A percentile compares a stretch with the other conserved stretches of the same genome.
Conservation (phyloP, 352 stramenopile genomes). For the Pythium aquatile region DNA sequence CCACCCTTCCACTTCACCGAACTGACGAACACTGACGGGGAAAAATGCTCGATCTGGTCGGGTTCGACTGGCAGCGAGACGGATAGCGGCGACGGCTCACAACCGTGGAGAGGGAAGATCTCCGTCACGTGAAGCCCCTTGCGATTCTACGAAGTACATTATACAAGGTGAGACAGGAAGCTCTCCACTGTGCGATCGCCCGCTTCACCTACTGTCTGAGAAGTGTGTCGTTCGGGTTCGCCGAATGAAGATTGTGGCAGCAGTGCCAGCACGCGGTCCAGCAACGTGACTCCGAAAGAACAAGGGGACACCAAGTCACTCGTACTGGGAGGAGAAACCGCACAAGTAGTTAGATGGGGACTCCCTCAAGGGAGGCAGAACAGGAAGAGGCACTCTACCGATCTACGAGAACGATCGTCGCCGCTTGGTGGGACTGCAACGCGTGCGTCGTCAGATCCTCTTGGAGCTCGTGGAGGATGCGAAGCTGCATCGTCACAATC, state of each 20-base stretch:
- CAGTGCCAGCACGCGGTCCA: constrained; percentile 65
- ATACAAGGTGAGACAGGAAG: not conserved
- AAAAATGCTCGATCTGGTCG: constrained; percentile 23
- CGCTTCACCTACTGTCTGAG: constrained; percentile 4
- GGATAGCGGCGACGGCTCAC: constrained; percentile 45
- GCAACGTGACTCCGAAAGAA: constrained; percentile 62
- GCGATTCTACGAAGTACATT: constrained; percentile 29
- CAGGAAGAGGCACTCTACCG: constrained; percentile 30
- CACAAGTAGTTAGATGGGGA: too few species aligned
- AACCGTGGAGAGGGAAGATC: constrained; percentile 67
- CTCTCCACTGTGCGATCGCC: not conserved
- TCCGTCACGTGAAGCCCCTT: constrained; percentile 51
- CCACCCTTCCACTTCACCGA: constrained; percentile 68
- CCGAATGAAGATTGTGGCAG: constrained; percentile 48
- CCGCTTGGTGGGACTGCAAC: constrained; percentile 41
- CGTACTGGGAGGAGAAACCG: constrained; percentile 34
- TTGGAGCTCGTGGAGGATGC: constrained; percentile 57
- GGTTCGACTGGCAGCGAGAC: constrained; percentile 14
- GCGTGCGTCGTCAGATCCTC: constrained; percentile 39
- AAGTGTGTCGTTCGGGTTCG: constrained; percentile 1
- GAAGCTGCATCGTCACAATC: constrained; percentile 29
- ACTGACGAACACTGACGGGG: constrained; percentile 58
- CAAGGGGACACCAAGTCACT: constrained; percentile 60
- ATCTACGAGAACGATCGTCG: constrained; percentile 67
- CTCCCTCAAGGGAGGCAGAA: not conserved